Evolutionary conservation across 2,329 filamentous ascomycete species (phyloP).

Genomic region (Aureobasidium melanogenum): DNA sequence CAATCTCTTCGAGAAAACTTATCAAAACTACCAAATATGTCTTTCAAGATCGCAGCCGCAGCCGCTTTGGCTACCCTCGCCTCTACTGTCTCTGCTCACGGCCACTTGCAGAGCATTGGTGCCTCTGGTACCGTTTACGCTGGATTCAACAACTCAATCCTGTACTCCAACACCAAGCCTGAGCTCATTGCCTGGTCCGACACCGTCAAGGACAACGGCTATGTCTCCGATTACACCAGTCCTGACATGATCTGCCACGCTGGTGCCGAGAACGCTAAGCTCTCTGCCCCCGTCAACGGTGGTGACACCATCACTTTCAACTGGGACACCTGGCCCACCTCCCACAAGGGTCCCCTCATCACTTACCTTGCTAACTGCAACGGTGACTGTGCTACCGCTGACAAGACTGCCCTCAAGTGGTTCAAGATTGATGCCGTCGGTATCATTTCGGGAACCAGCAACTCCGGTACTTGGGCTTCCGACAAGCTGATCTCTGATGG

Average conservation of each 20-base stretch:
- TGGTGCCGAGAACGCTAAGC: constrained; percentile 41
- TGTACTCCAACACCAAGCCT: constrained; percentile 28
- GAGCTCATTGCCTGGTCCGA: constrained; percentile 47
- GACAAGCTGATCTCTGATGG: constrained; percentile 43
- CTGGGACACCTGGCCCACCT: constrained; percentile 59
- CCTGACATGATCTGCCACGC: constrained; percentile 39
- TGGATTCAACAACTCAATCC: constrained; percentile 33
- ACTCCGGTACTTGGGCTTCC: constrained; percentile 46
- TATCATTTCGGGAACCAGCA: constrained; percentile 35
- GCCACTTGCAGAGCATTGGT: constrained; percentile 35
- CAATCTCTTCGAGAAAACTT: constrained; percentile 3
- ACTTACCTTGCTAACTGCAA: constrained; percentile 53
- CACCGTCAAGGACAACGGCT: constrained; percentile 33
- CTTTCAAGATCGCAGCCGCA: constrained; percentile 18
- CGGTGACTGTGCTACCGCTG: constrained; percentile 46
- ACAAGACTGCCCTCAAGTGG: constrained; percentile 47
- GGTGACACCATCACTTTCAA: constrained; percentile 50
- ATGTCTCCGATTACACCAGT: constrained; percentile 20
- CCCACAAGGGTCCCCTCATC: constrained; percentile 55
- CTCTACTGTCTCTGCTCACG: constrained; percentile 38
- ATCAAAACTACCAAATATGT: constrained; percentile 17
- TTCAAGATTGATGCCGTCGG: constrained; percentile 56
- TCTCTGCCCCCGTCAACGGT: constrained; percentile 50
- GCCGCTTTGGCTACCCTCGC: constrained; percentile 25
- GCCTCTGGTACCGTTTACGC: constrained; percentile 39